Base-by-base conservation (phyloP, 352 stramenopile species). In the Phytophthora tentaculata region DNA sequence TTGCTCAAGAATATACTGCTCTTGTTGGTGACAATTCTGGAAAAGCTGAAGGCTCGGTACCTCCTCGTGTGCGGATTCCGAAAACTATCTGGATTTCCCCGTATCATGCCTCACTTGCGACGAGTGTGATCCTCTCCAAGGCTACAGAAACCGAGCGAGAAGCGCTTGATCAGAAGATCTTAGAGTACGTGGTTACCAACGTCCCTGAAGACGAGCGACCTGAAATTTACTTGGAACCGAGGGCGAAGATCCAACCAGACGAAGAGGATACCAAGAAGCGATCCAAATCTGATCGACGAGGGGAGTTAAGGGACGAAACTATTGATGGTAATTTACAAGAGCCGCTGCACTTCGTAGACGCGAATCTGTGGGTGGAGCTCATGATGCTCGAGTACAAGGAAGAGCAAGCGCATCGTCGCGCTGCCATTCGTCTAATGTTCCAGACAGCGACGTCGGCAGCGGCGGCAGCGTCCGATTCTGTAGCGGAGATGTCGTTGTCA, bases 311-410 rank as follows among this genome's bases (percentile, higher is more conserved):
- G 14, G 62, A 67, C 22, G 50, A 74, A 22, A 22, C 43, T 2
- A 41, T 23, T 29, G 24, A 56, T 28, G 44, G n/a, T 14, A 44
- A 61, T 16, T 20, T 32, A 19, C 43, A 37, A 1, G 9, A 44
- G 5, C 28, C 44, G 0, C 57, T 61, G 16, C 81, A 90, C 48
- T 94, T 92, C 24, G 71, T 96, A 0, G 88, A 96, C 19, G 88
- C 86, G 1, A 81, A 91, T 32, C 63, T 93, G 2, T 96, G 88
- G 88, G 69, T 94, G 3, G 83, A 94, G 32, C 71, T 94, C n/a
- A 94, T 96, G 86, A 90, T 96, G 81, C 79, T 92, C 50, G 88
- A 97, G 71, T 97, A 98, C 73, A 95, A 96, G 32, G 90, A 97
- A 54, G 93, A 98, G 61, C 92, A 98, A 67, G 89, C 92, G 0